Evolutionary conservation across 2,329 filamentous ascomycete species (phyloP).

Genomic region (Apiospora rasikravindrae): DNA sequence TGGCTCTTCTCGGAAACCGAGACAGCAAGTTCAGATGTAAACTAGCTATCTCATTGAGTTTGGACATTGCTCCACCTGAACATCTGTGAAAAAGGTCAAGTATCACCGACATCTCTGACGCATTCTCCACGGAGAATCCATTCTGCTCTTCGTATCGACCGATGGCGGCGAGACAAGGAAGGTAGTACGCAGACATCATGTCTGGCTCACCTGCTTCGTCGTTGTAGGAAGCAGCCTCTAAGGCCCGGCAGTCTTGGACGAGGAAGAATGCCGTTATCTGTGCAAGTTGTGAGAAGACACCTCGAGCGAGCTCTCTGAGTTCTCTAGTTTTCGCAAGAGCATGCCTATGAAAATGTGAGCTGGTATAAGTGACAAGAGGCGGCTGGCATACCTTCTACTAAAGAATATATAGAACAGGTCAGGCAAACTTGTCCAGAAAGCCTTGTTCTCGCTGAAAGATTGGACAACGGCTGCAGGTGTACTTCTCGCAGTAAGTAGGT

Average conservation of each 20-base stretch:
- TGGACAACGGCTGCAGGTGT: constrained; percentile 42
- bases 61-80: constrained; percentile 48
- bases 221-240: constrained; percentile 33
- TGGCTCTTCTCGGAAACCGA: constrained; percentile 50
- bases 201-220: constrained; percentile 43
- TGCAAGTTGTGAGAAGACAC: constrained; percentile 48
- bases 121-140: constrained; percentile 38
- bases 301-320: constrained; percentile 37
- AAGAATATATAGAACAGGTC: constrained; percentile 51
- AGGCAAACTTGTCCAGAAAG: constrained; percentile 60
- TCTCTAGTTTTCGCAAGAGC: constrained; percentile 33
- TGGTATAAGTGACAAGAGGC: not conserved
- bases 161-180: constrained; percentile 50
- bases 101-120: constrained; percentile 44
- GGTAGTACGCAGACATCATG: constrained; percentile 50
- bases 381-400: constrained; percentile 44
- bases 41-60: constrained; percentile 50
- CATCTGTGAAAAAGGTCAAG: constrained; percentile 49
- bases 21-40: constrained; percentile 47
- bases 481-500: constrained; percentile 47
- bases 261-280: constrained; percentile 58
- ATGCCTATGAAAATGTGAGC: constrained; percentile 18
- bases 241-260: constrained; percentile 50
- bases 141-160: constrained; percentile 40
- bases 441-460: constrained; percentile 49